phyloP scores from a whole-genome alignment of 2,329 filamentous ascomycete genomes.

The Aspergillus neoniger region DNA sequence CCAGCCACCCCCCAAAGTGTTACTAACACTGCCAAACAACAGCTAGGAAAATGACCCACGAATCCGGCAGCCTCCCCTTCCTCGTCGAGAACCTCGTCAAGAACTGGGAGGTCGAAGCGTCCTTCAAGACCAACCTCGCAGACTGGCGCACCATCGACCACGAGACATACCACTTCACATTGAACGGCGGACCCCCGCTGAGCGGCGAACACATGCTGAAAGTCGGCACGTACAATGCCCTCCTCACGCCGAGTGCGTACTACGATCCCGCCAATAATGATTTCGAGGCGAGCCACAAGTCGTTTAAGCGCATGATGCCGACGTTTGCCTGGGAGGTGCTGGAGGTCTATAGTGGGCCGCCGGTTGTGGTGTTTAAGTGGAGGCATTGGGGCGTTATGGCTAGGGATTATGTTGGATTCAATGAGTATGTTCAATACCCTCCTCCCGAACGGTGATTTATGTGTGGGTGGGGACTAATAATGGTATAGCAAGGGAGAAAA shows the following conservation, averaged over 20 bases:
- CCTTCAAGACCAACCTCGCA: constrained; percentile 61
- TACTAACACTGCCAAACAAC: constrained; percentile 4
- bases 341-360: constrained; percentile 67
- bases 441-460: too few species aligned
- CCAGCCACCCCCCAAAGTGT: not conserved
- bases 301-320: constrained; percentile 73
- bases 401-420: constrained; percentile 65
- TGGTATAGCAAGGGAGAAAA: constrained; percentile 60
- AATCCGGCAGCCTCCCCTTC: constrained; percentile 57
- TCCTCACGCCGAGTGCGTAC: constrained; percentile 64
- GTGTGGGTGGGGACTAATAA: not conserved
- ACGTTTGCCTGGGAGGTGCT: constrained; percentile 71
- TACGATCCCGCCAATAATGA: constrained; percentile 64
- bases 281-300: constrained; percentile 67
- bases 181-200: constrained; percentile 62
- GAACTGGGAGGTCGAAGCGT: constrained; percentile 73
- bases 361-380: constrained; percentile 65
- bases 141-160: constrained; percentile 69
- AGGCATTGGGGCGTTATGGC: constrained; percentile 69
- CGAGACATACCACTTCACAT: constrained; percentile 61
- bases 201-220: constrained; percentile 65
- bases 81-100: constrained; percentile 71
- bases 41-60: constrained; percentile 62
- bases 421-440: constrained; percentile 53
- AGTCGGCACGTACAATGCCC: constrained; percentile 69